Evolutionary conservation across 176 grass and related monocot genomes (phyloP).

Genomic region (Bromus sterilis): DNA sequence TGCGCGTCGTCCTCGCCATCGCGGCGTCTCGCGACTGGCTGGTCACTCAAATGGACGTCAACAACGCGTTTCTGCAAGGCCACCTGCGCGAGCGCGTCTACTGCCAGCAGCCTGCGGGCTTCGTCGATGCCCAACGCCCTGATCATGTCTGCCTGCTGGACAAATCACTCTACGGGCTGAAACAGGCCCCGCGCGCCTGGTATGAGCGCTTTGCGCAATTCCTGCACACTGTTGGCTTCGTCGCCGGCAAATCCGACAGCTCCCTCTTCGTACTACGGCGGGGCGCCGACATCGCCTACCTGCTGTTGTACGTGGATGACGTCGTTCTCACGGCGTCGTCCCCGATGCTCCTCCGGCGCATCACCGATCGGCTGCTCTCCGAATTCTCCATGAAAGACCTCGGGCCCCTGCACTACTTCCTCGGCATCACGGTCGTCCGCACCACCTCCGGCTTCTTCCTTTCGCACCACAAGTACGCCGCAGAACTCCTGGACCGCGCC

Average conservation of each 20-base stretch:
- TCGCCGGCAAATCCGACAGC: not conserved
- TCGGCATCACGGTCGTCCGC: not conserved
- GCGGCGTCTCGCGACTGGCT: too few species aligned
- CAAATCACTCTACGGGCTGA: not conserved
- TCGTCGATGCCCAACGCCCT: not conserved
- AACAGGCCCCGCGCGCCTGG: not conserved
- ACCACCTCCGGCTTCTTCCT: too few species aligned
- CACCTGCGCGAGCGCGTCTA: too few species aligned
- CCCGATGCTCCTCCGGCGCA: accelerated
- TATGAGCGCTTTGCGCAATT: too few species aligned
- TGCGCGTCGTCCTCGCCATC: too few species aligned
- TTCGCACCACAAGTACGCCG: too few species aligned
- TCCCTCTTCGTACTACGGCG: not conserved
- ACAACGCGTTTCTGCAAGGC: too few species aligned
- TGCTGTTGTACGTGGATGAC: not conserved
- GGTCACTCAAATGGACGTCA: too few species aligned
- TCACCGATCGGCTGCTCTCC: not conserved
- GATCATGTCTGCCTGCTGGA: not conserved
- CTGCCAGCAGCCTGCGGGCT: too few species aligned
- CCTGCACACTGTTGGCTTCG: not conserved
- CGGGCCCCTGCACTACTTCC: not conserved
- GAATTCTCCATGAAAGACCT: not conserved
- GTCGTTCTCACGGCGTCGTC: not conserved
- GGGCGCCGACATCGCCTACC: not conserved
- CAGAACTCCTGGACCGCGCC: too few species aligned